These are phyloP conservation scores for Skeletonema grethae DNA, from an alignment of 108 stramenopile species.

Conservation along the genomic window DNA sequence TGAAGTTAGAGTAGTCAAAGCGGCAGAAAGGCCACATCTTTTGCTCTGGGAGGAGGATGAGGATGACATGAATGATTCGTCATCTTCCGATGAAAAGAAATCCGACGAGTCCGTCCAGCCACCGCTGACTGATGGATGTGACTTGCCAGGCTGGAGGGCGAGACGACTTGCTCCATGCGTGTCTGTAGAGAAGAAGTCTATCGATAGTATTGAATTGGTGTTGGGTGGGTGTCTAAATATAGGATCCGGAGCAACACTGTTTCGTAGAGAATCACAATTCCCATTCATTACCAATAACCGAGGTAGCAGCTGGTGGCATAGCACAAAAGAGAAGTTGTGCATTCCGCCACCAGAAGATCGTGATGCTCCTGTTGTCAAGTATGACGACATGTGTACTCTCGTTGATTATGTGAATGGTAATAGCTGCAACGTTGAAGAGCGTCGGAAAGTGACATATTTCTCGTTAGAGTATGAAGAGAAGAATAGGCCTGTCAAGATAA, in stretches of 20 bases:
- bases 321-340: conserved; percentile 21
- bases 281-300: conserved; percentile 31
- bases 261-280: conserved; percentile 64
- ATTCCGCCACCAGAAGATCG: conserved; percentile 21
- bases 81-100: conserved; percentile 39
- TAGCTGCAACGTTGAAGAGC: conserved; percentile 8
- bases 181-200: neutral
- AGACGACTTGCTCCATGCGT: conserved; percentile 42
- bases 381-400: conserved; percentile 16
- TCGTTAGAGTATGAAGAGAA: conserved; percentile 58
- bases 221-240: conserved; percentile 57
- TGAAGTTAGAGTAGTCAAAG: conserved; percentile 73
- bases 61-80: neutral
- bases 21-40: conserved; percentile 77
- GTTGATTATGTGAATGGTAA: conserved; percentile 18
- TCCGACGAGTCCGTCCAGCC: conserved; percentile 16
- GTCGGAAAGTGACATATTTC: conserved; percentile 49
- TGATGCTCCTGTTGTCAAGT: conserved; percentile 19
- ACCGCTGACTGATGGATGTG: conserved; percentile 80
- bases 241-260: conserved; percentile 62
- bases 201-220: conserved; percentile 15
- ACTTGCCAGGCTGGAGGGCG: conserved; percentile 73
- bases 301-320: conserved; percentile 45
- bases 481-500: conserved; percentile 71
- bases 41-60: conserved; percentile 34